Evolutionary conservation across 2,329 filamentous ascomycete genomes (phyloP).

Genomic region (Alternaria hordeiaustralica): DNA sequence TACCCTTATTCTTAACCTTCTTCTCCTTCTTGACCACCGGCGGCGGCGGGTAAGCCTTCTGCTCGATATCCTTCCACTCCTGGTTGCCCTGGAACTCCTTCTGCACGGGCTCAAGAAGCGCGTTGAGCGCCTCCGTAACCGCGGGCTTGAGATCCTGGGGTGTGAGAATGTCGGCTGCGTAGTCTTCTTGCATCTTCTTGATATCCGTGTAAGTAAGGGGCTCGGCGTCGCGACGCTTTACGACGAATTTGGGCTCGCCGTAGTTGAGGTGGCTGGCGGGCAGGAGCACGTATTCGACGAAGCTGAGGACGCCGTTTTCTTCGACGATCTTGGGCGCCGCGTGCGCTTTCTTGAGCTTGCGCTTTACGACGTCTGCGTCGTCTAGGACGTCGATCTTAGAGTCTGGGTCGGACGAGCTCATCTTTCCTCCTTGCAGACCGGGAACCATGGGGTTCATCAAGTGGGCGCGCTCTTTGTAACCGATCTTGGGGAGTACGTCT

Average conservation of each 20-base stretch:
- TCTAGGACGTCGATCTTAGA: constrained; percentile 96
- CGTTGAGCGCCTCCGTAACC: constrained; percentile 73
- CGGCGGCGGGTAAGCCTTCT: constrained; percentile 81
- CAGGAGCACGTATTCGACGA: constrained; percentile 86
- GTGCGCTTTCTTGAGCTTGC: constrained; percentile 75
- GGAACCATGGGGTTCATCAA: constrained; percentile 89
- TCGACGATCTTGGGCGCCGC: constrained; percentile 78
- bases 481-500: constrained; percentile 83
- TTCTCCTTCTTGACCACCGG: constrained; percentile 69
- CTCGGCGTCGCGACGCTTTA: constrained; percentile 72
- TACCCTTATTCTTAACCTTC: constrained; percentile 76
- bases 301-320: constrained; percentile 84
- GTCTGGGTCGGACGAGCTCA: constrained; percentile 72
- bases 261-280: constrained; percentile 71
- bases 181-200: constrained; percentile 78
- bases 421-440: constrained; percentile 82
- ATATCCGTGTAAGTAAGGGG: constrained; percentile 82
- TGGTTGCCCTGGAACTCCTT: constrained; percentile 70
- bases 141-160: constrained; percentile 90
- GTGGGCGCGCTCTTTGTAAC: constrained; percentile 77
- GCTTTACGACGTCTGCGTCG: constrained; percentile 71
- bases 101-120: constrained; percentile 79
- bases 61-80: constrained; percentile 81
- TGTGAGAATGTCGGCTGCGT: constrained; percentile 78
- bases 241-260: constrained; percentile 67